phyloP scores from a whole-genome alignment of 805 yeast species.

The Phaffomyces opuntiae region DNA sequence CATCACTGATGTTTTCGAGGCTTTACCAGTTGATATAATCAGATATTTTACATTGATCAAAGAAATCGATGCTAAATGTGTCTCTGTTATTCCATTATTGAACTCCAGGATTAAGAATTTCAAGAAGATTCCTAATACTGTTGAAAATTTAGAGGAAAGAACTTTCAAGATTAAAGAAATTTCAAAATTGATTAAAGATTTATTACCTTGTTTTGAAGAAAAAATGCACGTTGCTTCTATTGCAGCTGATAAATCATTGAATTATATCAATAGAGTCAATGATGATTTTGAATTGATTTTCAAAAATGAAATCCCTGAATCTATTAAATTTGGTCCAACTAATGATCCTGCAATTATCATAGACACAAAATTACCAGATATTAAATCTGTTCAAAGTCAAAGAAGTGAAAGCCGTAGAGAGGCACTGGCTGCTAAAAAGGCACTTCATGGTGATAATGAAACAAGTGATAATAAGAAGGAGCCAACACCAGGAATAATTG shows the following conservation, averaged over 20 bases:
- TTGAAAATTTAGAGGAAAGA: slow-evolving; percentile 11
- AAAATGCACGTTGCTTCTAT: slow-evolving; percentile 95
- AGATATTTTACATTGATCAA: slow-evolving; percentile 81
- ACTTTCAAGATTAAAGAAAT: slow-evolving; percentile 29
- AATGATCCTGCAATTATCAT: slow-evolving; percentile 87
- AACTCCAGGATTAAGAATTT: slow-evolving; percentile 45
- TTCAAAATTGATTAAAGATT: slow-evolving; percentile 44
- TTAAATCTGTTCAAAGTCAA: slow-evolving; percentile 62
- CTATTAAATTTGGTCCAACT: slow-evolving; percentile 67
- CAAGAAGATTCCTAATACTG: slow-evolving; percentile 27
- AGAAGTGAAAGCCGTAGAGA: slow-evolving; percentile 85
- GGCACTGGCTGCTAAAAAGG: slow-evolving; percentile 84
- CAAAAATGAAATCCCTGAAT: slow-evolving; percentile 75
- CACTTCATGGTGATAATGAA: slow-evolving; percentile 30
- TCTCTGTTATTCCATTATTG: slow-evolving; percentile 62
- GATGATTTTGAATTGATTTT: slow-evolving; percentile 72
- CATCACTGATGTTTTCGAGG: slow-evolving; percentile 83
- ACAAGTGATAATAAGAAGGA: slow-evolving; percentile 15
- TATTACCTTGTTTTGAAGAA: slow-evolving; percentile 90
- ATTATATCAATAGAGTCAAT: slow-evolving; percentile 67
- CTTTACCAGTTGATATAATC: slow-evolving; percentile 76
- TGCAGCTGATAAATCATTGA: slow-evolving; percentile 70
- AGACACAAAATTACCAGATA: slow-evolving; percentile 44
- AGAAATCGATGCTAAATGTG: slow-evolving; percentile 94
- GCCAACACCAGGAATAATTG: slow-evolving; percentile 9